These are phyloP conservation scores for Trichosporon sp. DNA, from an alignment of 1,284 basidiomycete genomes.

Conservation along the genomic window DNA sequence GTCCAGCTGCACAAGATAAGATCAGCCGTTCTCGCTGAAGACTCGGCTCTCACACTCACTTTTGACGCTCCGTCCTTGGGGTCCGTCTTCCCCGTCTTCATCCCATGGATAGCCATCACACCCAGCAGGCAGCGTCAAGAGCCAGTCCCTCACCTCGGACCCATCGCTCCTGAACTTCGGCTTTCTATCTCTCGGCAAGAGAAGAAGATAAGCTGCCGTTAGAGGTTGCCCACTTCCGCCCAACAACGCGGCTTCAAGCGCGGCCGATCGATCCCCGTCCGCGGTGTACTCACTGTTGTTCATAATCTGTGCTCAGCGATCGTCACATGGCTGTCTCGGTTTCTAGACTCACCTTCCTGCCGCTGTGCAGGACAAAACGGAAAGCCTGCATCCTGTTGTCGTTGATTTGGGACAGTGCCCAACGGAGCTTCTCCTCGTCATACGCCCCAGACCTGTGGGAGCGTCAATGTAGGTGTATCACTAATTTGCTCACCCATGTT, in stretches of 20 bases:
- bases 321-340: background rate
- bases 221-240: background rate
- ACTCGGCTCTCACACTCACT: slow-evolving; percentile 23
- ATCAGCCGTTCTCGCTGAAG: background rate
- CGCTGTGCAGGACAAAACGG: slow-evolving; percentile 11
- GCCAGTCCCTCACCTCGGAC: slow-evolving; percentile 32
- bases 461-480: background rate
- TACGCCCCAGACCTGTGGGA: background rate
- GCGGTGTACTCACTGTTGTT: background rate
- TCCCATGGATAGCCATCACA: slow-evolving; percentile 33
- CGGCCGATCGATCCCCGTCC: background rate
- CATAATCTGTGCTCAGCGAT: background rate
- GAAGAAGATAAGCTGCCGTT: slow-evolving; percentile 29
- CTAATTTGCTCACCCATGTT: background rate
- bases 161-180: slow-evolving; percentile 21
- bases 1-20: slow-evolving; percentile 17
- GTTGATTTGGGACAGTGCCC: background rate
- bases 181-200: slow-evolving; percentile 21
- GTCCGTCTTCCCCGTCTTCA: slow-evolving; percentile 32
- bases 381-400: background rate
- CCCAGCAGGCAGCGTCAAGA: slow-evolving; percentile 30
- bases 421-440: slow-evolving; percentile 10
- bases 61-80: slow-evolving; percentile 36
- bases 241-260: background rate
- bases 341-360: background rate